Conservation (phyloP, 805 yeast genomes). For the Sugiyamaella lignohabitans region DNA sequence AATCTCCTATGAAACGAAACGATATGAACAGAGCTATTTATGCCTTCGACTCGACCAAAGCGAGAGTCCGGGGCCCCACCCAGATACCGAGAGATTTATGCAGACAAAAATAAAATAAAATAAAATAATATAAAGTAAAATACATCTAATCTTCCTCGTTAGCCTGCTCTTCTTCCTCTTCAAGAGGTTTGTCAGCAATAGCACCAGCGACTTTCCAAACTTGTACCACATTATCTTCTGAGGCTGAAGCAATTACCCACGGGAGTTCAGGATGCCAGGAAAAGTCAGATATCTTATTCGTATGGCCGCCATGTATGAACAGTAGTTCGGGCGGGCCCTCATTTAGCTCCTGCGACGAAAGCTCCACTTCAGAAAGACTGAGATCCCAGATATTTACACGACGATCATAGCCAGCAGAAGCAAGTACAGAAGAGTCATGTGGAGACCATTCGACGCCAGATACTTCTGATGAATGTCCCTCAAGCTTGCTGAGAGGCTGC, state of each 20-base stretch:
- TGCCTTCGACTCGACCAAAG: too few relatives aligned
- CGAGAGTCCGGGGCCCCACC: too few relatives aligned
- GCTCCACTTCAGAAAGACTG: conserved; percentile 44
- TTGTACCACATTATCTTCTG: conserved; percentile 71
- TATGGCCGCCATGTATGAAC: conserved; percentile 86
- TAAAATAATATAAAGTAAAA: conserved; percentile 4
- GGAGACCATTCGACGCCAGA: conserved; percentile 52
- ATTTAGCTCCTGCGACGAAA: conserved; percentile 43
- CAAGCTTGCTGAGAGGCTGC: conserved; percentile 54
- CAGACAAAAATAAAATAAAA: too few relatives aligned
- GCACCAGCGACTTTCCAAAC: conserved; percentile 65
- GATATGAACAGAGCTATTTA: too few relatives aligned
- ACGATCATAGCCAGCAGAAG: conserved; percentile 61
- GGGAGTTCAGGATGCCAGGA: conserved; percentile 59
- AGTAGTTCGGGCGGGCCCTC: conserved; percentile 69
- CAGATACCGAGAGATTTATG: too few relatives aligned
- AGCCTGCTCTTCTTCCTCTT: conserved; percentile 3
- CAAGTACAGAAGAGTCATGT: conserved; percentile 44
- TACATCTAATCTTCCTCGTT: conserved; percentile 1
- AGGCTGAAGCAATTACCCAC: conserved; percentile 58
- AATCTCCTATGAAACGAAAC: too few relatives aligned
- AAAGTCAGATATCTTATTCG: conserved; percentile 58
- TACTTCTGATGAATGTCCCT: conserved; percentile 58
- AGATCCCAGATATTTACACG: conserved; percentile 74
- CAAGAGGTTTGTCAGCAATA: conserved; percentile 32